Evolutionary conservation across 768 basidiomycete species (phyloP).

Genomic region (Tremella mesenterica): DNA sequence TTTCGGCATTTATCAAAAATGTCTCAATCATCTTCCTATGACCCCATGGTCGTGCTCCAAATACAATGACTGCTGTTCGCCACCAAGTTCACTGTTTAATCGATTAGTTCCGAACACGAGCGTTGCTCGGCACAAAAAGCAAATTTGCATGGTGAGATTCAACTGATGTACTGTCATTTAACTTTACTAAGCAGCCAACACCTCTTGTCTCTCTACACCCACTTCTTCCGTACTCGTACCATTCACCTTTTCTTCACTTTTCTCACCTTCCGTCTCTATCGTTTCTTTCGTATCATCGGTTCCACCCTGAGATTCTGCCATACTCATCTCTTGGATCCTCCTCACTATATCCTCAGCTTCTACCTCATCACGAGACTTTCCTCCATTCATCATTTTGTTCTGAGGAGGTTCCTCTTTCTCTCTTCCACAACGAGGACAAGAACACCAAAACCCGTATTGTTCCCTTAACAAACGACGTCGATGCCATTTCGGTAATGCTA

Average conservation of each 20-base stretch:
- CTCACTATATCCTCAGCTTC: background rate
- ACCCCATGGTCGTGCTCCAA: too few relatives aligned
- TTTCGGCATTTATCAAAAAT: background rate
- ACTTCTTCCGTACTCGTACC: too few relatives aligned
- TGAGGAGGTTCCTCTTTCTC: conserved; percentile 45
- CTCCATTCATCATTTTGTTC: background rate
- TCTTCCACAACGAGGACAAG: conserved; percentile 58
- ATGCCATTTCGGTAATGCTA: conserved; percentile 38
- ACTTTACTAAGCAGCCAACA: too few relatives aligned
- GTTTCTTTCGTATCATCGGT: background rate
- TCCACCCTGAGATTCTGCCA: background rate
- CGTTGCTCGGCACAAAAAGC: too few relatives aligned
- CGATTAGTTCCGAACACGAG: too few relatives aligned
- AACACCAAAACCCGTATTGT: conserved; percentile 49
- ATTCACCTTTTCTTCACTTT: too few relatives aligned
- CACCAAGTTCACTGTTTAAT: too few relatives aligned
- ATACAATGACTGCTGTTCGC: too few relatives aligned
- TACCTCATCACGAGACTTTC: background rate
- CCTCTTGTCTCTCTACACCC: too few relatives aligned
- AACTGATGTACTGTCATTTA: too few relatives aligned
- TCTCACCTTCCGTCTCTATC: background rate
- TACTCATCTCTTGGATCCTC: background rate
- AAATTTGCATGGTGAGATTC: too few relatives aligned
- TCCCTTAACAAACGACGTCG: conserved; percentile 39
- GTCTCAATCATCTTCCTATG: too few relatives aligned